Evolutionary conservation across 2,329 filamentous ascomycete species (phyloP).

Genomic region (Pseudonectria buxi): DNA sequence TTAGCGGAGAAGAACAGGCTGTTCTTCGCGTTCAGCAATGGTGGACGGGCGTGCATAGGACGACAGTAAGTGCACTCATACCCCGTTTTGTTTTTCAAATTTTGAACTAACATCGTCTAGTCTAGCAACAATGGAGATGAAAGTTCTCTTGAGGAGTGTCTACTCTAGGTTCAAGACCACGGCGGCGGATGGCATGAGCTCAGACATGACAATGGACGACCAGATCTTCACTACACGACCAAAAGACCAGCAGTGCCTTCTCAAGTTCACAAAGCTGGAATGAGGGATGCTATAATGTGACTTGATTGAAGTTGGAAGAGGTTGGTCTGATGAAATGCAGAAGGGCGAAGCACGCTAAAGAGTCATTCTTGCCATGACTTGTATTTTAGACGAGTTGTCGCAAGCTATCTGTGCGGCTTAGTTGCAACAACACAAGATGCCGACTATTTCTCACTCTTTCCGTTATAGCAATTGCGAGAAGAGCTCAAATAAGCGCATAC

Average conservation of each 20-base stretch:
- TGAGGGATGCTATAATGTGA: too few relatives aligned
- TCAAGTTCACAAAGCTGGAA: conserved; percentile 9
- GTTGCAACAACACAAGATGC: not conserved
- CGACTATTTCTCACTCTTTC: too few relatives aligned
- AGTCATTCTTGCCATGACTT: too few relatives aligned
- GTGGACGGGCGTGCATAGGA: conserved; percentile 11
- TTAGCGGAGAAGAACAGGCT: conserved; percentile 5
- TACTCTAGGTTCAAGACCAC: conserved; percentile 5
- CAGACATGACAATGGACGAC: conserved; percentile 12
- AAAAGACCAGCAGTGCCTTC: conserved; percentile 9
- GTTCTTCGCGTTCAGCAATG: conserved; percentile 11
- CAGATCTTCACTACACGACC: conserved; percentile 13
- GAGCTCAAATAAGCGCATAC: too few relatives aligned
- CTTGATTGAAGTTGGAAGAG: too few relatives aligned
- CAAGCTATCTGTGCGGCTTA: too few relatives aligned
- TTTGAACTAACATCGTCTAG: not conserved
- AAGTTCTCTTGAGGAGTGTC: conserved; percentile 7
- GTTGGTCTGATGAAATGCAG: too few relatives aligned
- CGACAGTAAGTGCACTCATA: too few relatives aligned
- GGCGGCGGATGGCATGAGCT: conserved; percentile 1
- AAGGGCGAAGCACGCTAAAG: too few relatives aligned
- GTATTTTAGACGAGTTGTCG: too few relatives aligned
- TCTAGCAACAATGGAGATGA: conserved; percentile 13
- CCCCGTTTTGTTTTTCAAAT: too few relatives aligned
- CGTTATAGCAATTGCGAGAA: too few relatives aligned